phyloP scores from a whole-genome alignment of 257 asterid species.

The Capsicum pubescens region DNA sequence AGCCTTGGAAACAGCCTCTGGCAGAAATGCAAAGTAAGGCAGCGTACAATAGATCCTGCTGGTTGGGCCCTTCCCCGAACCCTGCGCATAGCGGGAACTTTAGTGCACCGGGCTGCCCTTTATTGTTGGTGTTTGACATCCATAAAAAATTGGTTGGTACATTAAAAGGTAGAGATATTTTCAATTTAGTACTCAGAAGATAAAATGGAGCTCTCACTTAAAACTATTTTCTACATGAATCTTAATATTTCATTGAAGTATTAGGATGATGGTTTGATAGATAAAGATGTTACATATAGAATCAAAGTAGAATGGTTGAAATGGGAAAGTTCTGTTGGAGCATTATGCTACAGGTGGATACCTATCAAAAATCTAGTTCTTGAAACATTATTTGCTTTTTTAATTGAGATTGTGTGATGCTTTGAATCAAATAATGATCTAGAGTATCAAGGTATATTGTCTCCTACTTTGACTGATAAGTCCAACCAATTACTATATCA shows the following conservation, averaged over 20 bases:
- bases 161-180: neutral
- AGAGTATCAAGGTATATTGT: neutral
- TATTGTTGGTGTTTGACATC: neutral
- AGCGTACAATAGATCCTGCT: too few species aligned
- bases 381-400: neutral
- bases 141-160: neutral
- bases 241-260: neutral
- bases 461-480: neutral
- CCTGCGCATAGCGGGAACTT: too few species aligned
- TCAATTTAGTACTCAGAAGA: slow-evolving; percentile 23
- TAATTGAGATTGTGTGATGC: neutral
- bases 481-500: neutral
- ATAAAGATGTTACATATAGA: neutral
- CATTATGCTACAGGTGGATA: neutral
- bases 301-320: slow-evolving; percentile 20
- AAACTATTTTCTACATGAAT: neutral
- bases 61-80: too few species aligned
- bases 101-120: neutral
- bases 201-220: neutral
- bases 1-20: too few species aligned
- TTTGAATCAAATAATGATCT: neutral
- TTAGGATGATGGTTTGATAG: neutral
- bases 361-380: slow-evolving; percentile 9
- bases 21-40: too few species aligned
- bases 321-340: neutral